These are phyloP conservation scores for Boehmeria nivea DNA, from an alignment of 306 rosid genomes.

Conservation along the genomic window DNA sequence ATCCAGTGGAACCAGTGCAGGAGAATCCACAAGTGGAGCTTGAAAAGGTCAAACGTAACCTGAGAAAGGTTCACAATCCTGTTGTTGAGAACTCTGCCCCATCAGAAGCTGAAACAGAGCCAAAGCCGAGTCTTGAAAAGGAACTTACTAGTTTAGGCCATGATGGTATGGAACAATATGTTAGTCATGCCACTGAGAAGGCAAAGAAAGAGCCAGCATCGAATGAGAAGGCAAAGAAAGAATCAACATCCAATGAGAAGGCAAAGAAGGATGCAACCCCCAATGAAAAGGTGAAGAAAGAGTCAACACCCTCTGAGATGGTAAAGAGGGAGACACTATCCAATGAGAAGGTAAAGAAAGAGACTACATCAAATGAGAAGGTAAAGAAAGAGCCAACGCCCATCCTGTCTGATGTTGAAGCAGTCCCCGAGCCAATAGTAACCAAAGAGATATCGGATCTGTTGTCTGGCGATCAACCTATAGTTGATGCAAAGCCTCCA, in stretches of 20 bases:
- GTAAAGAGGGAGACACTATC: slow-evolving; percentile 18
- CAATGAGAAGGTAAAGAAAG: slow-evolving; percentile 39
- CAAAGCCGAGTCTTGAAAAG: slow-evolving; percentile 54
- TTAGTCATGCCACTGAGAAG: slow-evolving; percentile 36
- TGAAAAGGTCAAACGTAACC: slow-evolving; percentile 87
- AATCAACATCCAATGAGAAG: slow-evolving; percentile 38
- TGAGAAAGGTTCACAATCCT: slow-evolving; percentile 91
- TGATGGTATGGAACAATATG: slow-evolving; percentile 35
- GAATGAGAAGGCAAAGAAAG: slow-evolving; percentile 26
- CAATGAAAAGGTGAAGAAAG: slow-evolving; percentile 37
- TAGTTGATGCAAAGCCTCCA: slow-evolving; percentile 40
- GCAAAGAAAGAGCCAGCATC: slow-evolving; percentile 17
- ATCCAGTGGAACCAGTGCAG: slow-evolving; percentile 51
- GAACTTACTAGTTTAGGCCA: slow-evolving; percentile 29
- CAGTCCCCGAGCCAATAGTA: slow-evolving; percentile 37
- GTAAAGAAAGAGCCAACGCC: slow-evolving; percentile 28
- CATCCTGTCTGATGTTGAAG: slow-evolving; percentile 44
- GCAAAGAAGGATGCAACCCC: slow-evolving; percentile 14
- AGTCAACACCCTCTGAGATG: slow-evolving; percentile 27
- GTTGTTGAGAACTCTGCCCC: slow-evolving; percentile 52
- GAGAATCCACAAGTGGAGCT: slow-evolving; percentile 91
- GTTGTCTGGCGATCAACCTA: slow-evolving; percentile 38
- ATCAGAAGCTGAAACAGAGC: slow-evolving; percentile 51
- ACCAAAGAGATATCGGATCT: slow-evolving; percentile 40
- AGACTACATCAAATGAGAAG: neutral